Conservation (phyloP, 75 land plant genomes). For the Cryptomeria japonica region DNA sequence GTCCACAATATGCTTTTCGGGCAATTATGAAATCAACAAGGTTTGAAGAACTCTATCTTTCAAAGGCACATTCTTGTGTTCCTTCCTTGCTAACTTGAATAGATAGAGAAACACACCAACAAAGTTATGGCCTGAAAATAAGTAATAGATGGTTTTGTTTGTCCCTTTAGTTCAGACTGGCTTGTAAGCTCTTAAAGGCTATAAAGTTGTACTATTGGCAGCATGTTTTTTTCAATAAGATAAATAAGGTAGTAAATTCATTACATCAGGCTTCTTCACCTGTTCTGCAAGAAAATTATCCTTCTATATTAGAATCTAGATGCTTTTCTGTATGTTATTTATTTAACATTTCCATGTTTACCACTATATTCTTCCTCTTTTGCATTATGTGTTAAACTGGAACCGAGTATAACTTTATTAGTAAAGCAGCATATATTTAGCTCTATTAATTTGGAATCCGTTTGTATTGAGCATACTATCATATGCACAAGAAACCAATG, state of each 20-base stretch:
- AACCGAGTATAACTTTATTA: background rate
- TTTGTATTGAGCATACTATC: background rate
- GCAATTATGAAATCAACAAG: constrained; percentile 53
- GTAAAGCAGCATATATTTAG: background rate
- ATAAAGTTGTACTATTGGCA: background rate
- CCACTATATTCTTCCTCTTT: background rate
- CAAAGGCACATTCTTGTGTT: background rate
- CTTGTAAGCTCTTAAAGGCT: background rate
- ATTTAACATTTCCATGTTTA: background rate
- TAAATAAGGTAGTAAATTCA: background rate
- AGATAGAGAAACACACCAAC: background rate
- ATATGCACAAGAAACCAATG: background rate
- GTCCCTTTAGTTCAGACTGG: background rate
- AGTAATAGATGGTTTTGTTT: constrained; percentile 3
- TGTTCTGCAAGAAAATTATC: background rate
- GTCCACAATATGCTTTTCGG: constrained; percentile 28
- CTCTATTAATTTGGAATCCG: background rate
- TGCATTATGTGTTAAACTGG: background rate
- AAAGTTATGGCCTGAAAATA: background rate
- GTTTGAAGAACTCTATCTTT: constrained; percentile 22
- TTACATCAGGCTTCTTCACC: background rate
- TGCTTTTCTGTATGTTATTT: background rate
- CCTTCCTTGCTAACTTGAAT: background rate
- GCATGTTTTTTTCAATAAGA: background rate
- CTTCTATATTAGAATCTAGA: background rate